Conservation (phyloP, 257 asterid species). For the Marsdenia floribunda region DNA sequence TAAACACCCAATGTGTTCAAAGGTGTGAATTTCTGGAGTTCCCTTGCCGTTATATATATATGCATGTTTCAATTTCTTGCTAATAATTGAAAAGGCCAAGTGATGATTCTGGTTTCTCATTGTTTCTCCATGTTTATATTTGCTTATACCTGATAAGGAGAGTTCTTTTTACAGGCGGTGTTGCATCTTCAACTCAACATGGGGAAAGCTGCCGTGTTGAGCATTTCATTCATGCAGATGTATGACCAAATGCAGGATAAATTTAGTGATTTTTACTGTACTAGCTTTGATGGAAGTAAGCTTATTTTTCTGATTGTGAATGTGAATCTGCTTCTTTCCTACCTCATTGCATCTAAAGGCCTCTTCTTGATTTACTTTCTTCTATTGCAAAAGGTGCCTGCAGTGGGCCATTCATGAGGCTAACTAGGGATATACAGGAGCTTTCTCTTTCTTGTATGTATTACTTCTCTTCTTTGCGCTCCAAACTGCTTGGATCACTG, state of each 20-base stretch:
- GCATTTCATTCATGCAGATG: slow-evolving; percentile 44
- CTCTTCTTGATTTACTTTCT: slow-evolving; percentile 4
- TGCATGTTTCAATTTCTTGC: background rate
- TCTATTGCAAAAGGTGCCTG: slow-evolving; percentile 28
- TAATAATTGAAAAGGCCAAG: background rate
- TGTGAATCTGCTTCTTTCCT: slow-evolving; percentile 14
- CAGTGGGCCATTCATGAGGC: slow-evolving; percentile 81
- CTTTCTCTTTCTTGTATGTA: slow-evolving; percentile 74
- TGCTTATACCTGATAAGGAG: slow-evolving; percentile 7
- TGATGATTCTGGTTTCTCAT: slow-evolving; percentile 1
- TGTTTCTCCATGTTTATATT: slow-evolving; percentile 5
- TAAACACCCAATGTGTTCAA: slow-evolving; percentile 49
- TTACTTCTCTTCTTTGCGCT: slow-evolving; percentile 60
- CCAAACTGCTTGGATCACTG: slow-evolving; percentile 63
- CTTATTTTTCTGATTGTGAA: slow-evolving; percentile 10
- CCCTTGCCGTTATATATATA: background rate
- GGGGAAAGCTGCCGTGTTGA: slow-evolving; percentile 51
- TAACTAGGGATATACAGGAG: slow-evolving; percentile 69
- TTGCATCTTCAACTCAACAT: slow-evolving; percentile 58
- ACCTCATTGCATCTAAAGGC: slow-evolving; percentile 13
- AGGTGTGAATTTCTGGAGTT: slow-evolving; percentile 36
- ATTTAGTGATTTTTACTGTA: slow-evolving; percentile 50
- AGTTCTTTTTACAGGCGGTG: slow-evolving; percentile 59
- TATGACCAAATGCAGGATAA: slow-evolving; percentile 52
- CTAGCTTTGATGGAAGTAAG: slow-evolving; percentile 40